Evolutionary conservation across 495 filamentous ascomycete genomes (phyloP).

Genomic region (Penicillium lagena): DNA sequence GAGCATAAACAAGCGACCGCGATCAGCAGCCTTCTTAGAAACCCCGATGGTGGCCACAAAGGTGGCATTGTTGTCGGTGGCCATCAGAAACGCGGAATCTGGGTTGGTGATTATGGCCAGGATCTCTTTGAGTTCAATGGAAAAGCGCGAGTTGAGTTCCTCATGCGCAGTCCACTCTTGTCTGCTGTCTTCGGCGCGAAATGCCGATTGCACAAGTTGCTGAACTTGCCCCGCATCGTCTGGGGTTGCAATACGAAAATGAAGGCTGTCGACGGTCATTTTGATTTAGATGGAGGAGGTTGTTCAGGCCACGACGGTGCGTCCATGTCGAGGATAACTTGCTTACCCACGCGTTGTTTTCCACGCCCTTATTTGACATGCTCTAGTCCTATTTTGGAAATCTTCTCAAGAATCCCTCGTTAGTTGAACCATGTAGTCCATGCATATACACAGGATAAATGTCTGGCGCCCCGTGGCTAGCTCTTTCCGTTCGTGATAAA

Average conservation of each 20-base stretch:
- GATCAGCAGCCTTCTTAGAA: slow-evolving; percentile 10
- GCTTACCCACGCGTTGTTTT: no score
- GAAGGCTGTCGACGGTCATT: background rate
- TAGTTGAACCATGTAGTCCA: no score
- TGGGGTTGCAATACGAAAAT: background rate
- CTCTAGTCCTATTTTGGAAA: no score
- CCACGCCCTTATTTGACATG: no score
- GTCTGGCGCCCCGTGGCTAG: no score
- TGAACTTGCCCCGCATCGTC: slow-evolving; percentile 21
- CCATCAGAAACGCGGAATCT: slow-evolving; percentile 27
- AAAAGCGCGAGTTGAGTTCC: slow-evolving; percentile 23
- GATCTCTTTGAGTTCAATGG: slow-evolving; percentile 18
- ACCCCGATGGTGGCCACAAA: slow-evolving; percentile 30
- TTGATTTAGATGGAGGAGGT: background rate
- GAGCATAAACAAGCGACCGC: slow-evolving; percentile 34
- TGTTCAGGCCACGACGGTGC: background rate
- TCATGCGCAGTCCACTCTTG: slow-evolving; percentile 33
- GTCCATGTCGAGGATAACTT: no score
- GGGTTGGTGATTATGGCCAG: slow-evolving; percentile 34
- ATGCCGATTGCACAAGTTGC: slow-evolving; percentile 32
- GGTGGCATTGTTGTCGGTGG: slow-evolving; percentile 7
- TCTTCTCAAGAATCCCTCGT: no score
- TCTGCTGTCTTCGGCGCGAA: slow-evolving; percentile 31
- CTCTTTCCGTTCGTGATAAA: no score
- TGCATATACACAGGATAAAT: no score